Conservation (phyloP, 257 asterid species). For the Avicennia marina region DNA sequence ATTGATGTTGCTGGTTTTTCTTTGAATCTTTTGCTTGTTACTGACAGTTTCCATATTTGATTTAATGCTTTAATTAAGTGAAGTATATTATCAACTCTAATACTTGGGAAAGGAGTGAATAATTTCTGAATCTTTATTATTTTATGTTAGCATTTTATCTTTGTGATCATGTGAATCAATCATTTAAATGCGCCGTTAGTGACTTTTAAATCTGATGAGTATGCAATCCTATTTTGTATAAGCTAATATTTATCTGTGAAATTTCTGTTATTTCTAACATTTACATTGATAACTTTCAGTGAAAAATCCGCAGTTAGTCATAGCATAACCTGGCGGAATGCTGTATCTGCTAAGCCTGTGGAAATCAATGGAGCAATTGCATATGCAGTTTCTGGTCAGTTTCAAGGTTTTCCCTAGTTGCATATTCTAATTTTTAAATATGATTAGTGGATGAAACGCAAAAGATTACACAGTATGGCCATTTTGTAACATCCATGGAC, state of each 20-base stretch:
- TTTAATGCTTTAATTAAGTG: too few relatives aligned
- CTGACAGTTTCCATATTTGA: too few relatives aligned
- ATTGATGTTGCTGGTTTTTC: not conserved
- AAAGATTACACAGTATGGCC: not conserved
- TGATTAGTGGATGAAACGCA: not conserved
- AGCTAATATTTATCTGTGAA: not conserved
- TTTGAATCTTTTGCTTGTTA: too few relatives aligned
- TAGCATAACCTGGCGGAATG: conserved; percentile 58
- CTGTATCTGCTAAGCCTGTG: conserved; percentile 61
- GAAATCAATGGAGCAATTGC: conserved; percentile 75
- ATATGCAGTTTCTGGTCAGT: conserved; percentile 80
- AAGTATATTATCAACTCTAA: too few relatives aligned
- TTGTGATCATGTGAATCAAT: not conserved
- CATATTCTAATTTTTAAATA: not conserved
- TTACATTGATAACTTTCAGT: conserved; percentile 30
- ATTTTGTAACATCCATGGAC: not conserved
- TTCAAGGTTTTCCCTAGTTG: conserved; percentile 4
- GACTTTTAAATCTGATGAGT: conserved; percentile 5
- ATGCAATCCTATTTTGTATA: not conserved
- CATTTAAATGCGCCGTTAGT: not conserved
- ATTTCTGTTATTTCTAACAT: not conserved
- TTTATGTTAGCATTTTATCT: too few relatives aligned
- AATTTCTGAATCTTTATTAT: too few relatives aligned
- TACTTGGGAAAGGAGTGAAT: too few relatives aligned
- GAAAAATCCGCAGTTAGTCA: conserved; percentile 93